phyloP scores from a whole-genome alignment of 2,329 filamentous ascomycete genomes.

The Penicillium brevicompactum region DNA sequence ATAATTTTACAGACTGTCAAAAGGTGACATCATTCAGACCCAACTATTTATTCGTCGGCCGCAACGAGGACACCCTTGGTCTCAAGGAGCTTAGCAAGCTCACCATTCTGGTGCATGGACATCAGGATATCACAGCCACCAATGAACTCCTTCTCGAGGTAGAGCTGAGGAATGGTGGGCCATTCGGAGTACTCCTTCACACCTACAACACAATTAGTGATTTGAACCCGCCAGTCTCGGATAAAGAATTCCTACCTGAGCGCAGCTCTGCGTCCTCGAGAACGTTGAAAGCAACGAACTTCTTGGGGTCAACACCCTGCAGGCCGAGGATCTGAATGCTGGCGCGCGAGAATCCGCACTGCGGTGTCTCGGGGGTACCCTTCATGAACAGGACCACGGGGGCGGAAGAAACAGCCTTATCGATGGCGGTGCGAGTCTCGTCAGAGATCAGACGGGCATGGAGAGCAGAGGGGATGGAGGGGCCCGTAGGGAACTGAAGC shows the following conservation, averaged over 20 bases:
- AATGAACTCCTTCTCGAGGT: slow-evolving; percentile 92
- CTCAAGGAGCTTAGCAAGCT: slow-evolving; percentile 86
- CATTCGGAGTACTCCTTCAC: slow-evolving; percentile 99
- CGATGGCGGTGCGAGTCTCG: slow-evolving; percentile 79
- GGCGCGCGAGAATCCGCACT: slow-evolving; percentile 95
- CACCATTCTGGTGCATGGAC: slow-evolving; percentile 95
- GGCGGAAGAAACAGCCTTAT: slow-evolving; percentile 82
- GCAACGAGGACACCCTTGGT: slow-evolving; percentile 83
- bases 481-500: slow-evolving; percentile 15
- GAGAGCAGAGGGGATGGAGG: slow-evolving; percentile 42
- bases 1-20: slow-evolving; percentile 18
- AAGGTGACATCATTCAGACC: slow-evolving; percentile 1
- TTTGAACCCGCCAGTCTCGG: not conserved
- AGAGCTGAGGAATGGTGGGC: slow-evolving; percentile 97
- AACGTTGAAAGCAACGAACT: slow-evolving; percentile 98
- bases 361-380: slow-evolving; percentile 91
- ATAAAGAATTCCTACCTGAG: slow-evolving; percentile 60
- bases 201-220: slow-evolving; percentile 53
- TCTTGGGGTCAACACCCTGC: slow-evolving; percentile 90
- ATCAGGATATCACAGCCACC: slow-evolving; percentile 98
- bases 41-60: slow-evolving; percentile 50
- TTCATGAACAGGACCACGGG: slow-evolving; percentile 99
- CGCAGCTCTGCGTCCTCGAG: slow-evolving; percentile 87
- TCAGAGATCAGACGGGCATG: slow-evolving; percentile 71
- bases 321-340: slow-evolving; percentile 92